Conservation (phyloP, 1,284 basidiomycete species). For the Coriolopsis trogii region DNA sequence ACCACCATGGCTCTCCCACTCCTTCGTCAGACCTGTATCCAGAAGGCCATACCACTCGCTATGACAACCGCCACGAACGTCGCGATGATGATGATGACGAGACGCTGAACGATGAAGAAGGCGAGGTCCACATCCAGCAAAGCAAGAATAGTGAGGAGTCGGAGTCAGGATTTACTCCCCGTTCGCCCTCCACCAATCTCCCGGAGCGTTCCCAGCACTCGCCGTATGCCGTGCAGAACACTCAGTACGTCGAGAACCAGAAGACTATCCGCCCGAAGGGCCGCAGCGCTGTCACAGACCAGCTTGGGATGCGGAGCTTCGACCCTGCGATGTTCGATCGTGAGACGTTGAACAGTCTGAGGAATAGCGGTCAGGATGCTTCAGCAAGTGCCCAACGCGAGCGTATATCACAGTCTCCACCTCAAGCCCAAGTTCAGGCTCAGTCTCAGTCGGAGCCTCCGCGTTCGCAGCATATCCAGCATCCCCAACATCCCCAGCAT, state of each 20-base stretch:
- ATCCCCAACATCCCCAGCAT: slow-evolving; percentile 22
- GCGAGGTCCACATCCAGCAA: slow-evolving; percentile 36
- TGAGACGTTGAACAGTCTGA: slow-evolving; percentile 38
- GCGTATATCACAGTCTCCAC: slow-evolving; percentile 17
- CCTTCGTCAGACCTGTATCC: slow-evolving; percentile 60
- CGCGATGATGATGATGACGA: slow-evolving; percentile 52
- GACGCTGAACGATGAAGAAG: slow-evolving; percentile 48
- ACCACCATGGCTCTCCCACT: slow-evolving; percentile 47
- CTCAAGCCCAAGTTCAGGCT: slow-evolving; percentile 3
- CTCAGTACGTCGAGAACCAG: slow-evolving; percentile 31
- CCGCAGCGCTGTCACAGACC: slow-evolving; percentile 59
- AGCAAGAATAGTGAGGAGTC: slow-evolving; percentile 37
- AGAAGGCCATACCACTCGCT: slow-evolving; percentile 43
- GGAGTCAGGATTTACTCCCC: slow-evolving; percentile 58
- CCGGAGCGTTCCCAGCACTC: slow-evolving; percentile 45
- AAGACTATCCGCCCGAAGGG: slow-evolving; percentile 36
- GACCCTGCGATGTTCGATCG: slow-evolving; percentile 54
- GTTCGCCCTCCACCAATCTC: slow-evolving; percentile 64
- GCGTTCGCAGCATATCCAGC: slow-evolving; percentile 23
- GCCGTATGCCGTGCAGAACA: slow-evolving; percentile 25
- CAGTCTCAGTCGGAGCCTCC: slow-evolving; percentile 18
- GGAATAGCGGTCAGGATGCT: slow-evolving; percentile 26
- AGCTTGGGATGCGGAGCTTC: slow-evolving; percentile 59
- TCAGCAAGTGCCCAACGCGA: slow-evolving; percentile 20
- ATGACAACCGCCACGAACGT: slow-evolving; percentile 31